Percentiles rank a stretch among this genome's conserved stretches.
These are phyloP conservation scores for Aspergillus proliferans DNA, from an alignment of 2,329 filamentous ascomycete species.

Conservation along the genomic window DNA sequence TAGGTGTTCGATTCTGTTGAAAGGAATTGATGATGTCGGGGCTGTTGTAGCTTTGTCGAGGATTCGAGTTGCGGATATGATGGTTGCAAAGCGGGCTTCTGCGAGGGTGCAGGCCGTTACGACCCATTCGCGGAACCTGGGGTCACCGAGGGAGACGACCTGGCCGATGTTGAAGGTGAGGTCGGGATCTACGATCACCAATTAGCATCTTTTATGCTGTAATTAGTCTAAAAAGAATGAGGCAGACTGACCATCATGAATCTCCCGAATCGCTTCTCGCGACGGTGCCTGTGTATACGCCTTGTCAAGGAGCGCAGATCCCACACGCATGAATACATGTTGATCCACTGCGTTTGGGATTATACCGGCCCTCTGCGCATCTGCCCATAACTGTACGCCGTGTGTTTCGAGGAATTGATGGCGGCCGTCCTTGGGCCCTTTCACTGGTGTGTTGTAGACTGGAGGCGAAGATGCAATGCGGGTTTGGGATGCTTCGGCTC, in stretches of 20 bases:
- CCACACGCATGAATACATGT: background rate
- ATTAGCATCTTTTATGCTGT: background rate
- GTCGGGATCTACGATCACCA: slow-evolving; percentile 14
- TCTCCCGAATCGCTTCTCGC: slow-evolving; percentile 5
- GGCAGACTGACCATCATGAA: slow-evolving; percentile 13
- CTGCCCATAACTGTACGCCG: background rate
- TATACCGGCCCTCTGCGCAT: background rate
- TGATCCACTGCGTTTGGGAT: background rate
- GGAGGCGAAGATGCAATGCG: background rate
- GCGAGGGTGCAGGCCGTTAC: slow-evolving; percentile 16
- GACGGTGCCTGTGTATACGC: background rate
- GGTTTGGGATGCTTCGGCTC: background rate
- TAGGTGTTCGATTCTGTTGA: slow-evolving; percentile 16
- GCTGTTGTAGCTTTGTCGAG: slow-evolving; percentile 1
- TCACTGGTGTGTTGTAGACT: background rate
- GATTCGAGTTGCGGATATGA: slow-evolving; percentile 8
- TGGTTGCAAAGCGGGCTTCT: slow-evolving; percentile 12
- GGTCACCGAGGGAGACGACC: slow-evolving; percentile 3
- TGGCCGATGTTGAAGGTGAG: slow-evolving; percentile 19
- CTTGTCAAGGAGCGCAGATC: background rate
- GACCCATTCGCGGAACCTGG: slow-evolving; percentile 14
- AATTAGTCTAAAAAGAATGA: background rate
- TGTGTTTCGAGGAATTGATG: background rate
- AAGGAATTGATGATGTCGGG: slow-evolving; percentile 5
- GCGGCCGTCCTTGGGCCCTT: background rate